Percentiles rank a stretch among this genome's conserved stretches.
Evolutionary conservation across 345 rosid genomes (phyloP).

Genomic region (Eucalyptus rudis): DNA sequence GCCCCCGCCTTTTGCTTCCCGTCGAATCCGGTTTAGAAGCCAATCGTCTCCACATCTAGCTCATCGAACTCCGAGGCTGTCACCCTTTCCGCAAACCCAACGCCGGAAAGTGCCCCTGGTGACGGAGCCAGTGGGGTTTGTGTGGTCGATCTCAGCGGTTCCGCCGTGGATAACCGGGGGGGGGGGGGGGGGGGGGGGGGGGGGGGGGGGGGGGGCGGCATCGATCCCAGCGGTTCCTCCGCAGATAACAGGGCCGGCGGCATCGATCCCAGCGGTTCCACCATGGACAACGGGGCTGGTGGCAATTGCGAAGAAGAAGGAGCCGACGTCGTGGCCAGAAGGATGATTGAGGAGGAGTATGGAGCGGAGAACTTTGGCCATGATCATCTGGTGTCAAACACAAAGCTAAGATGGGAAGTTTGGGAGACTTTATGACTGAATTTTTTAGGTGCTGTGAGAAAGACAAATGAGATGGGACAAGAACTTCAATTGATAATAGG

Average conservation of each 20-base stretch:
- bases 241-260: not conserved
- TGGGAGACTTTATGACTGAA: not conserved
- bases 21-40: not conserved
- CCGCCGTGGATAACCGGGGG: not conserved
- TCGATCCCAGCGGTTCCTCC: not conserved
- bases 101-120: not conserved
- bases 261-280: not conserved
- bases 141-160: not conserved
- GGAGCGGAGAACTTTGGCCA: not conserved
- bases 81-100: not conserved
- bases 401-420: not conserved
- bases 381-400: not conserved
- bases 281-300: not conserved
- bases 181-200: too few species aligned
- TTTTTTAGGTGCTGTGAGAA: not conserved
- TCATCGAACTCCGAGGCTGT: not conserved
- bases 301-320: not conserved
- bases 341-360: not conserved
- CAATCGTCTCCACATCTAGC: not conserved
- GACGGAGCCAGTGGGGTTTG: not conserved
- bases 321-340: not conserved
- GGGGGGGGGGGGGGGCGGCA: too few species aligned
- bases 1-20: not conserved
- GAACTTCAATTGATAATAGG: not conserved
- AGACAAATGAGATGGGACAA: not conserved